Evolutionary conservation across 2,329 filamentous ascomycete species (phyloP).

Genomic region (Phyllosticta citrichinensis): DNA sequence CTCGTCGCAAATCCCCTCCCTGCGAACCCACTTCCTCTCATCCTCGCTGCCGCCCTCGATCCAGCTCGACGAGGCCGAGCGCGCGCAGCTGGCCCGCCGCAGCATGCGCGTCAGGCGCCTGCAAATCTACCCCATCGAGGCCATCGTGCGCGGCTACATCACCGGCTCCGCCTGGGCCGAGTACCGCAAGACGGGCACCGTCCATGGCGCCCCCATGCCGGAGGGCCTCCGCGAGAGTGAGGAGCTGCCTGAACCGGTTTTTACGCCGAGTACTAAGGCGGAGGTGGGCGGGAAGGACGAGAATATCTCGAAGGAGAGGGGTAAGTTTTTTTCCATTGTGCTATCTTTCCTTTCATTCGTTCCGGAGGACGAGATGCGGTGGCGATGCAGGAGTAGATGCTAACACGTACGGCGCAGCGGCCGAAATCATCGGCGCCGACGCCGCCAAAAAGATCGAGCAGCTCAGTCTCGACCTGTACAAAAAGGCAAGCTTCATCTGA

Average conservation of each 20-base stretch:
- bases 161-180: constrained; percentile 78
- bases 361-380: too few relatives aligned
- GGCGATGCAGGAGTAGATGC: neutral
- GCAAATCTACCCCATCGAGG: constrained; percentile 68
- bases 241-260: constrained; percentile 58
- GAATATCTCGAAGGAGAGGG: constrained; percentile 53
- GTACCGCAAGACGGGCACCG: constrained; percentile 62
- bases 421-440: constrained; percentile 52
- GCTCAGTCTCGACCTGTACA: constrained; percentile 56
- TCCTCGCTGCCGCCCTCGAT: constrained; percentile 41
- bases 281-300: constrained; percentile 69
- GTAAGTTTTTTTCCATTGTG: constrained; percentile 5
- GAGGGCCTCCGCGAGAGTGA: constrained; percentile 60
- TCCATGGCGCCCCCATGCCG: constrained; percentile 65
- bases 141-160: constrained; percentile 83
- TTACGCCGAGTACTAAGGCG: constrained; percentile 79
- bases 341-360: neutral
- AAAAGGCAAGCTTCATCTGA: constrained; percentile 24
- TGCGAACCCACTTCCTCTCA: constrained; percentile 55
- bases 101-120: constrained; percentile 69
- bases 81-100: constrained; percentile 47
- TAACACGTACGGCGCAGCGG: constrained; percentile 28
- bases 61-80: constrained; percentile 15
- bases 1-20: constrained; percentile 42
- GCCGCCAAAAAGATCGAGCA: constrained; percentile 57